Conservation (phyloP, 2,329 filamentous ascomycete genomes). For the Cordyceps fumosorosea region DNA sequence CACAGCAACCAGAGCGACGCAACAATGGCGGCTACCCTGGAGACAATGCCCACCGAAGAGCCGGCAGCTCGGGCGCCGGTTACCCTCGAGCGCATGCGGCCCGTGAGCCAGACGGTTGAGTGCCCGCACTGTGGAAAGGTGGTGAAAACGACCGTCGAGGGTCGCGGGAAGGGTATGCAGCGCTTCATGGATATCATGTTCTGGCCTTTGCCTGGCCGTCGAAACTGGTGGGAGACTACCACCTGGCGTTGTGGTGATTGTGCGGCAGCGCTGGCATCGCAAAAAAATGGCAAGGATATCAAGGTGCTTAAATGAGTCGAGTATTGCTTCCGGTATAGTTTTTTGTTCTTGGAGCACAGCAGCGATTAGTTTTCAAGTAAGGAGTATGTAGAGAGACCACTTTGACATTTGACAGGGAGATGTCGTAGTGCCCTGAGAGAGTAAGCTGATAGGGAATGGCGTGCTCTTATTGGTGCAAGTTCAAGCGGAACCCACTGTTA, state of each 20-base stretch:
- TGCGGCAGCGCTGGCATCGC: conserved; percentile 18
- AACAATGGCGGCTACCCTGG: background rate
- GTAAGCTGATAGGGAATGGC: no score
- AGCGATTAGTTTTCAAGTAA: no score
- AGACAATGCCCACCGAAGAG: background rate
- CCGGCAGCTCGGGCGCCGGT: background rate
- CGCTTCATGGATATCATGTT: conserved; percentile 23
- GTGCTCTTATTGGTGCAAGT: no score
- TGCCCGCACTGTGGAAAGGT: conserved; percentile 21
- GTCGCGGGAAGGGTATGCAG: conserved; percentile 20
- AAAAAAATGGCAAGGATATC: conserved; percentile 11
- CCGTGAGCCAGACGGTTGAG: conserved; percentile 19
- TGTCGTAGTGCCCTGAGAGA: no score
- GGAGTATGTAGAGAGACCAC: no score
- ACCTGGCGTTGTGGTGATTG: conserved; percentile 21
- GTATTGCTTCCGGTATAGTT: no score
- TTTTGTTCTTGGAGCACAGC: no score
- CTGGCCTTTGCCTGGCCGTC: conserved; percentile 21
- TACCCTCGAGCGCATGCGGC: background rate
- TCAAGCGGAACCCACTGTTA: no score
- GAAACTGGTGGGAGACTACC: conserved; percentile 15
- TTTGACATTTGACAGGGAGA: no score
- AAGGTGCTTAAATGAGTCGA: background rate
- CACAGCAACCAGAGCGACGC: background rate
- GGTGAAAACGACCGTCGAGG: conserved; percentile 16